Evolutionary conservation across 768 basidiomycete species (phyloP), one percentile per base, ranked within the genome.

Genomic region (Trametes maxima): DNA sequence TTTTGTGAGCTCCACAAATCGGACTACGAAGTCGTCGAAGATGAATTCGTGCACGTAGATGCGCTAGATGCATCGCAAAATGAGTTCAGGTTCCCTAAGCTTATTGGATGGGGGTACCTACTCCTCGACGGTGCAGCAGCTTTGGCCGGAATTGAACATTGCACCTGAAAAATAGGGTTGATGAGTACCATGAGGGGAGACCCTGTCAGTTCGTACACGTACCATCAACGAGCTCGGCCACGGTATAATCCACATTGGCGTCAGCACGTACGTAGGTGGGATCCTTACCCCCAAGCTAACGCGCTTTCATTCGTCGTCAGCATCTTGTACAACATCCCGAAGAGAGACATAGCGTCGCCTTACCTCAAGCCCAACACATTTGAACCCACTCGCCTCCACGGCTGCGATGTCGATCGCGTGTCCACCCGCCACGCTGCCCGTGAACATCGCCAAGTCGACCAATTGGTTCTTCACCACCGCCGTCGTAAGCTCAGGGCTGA

Each of bases 111-210:
- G n/a, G 8, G 5, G 14, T 46, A 69, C 77, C 14, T 62, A 90
- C n/a, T n/a, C 91, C 80, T 99, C 97, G 61, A 98, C 79, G 0
- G 90, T 86, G 70, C 96, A 98, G 74, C 96, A 98, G 65, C 94
- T 95, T 75, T 99, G 97, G 1, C 97, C 97, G 14, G 95, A 95
- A 75, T 98, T 98, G 80, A 94, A 99, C 76, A 95, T 88, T 3
- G 94, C 89, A 39, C 94, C 92, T 94, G 37, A 1, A 66, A 1
- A 40, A 19, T 35, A 44, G 21, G 28, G 49, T 44, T 55, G 65
- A 3, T 33, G 3, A 33, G 28, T 33, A 45, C 1, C 17, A 42
- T 44, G n/a, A 3, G 2, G 46, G 33, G n/a, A 17, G n/a, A 37
- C 17, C 1, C 11, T 19, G 53, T 17, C 8, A 8, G 28, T 8